Base-by-base conservation (phyloP, 768 basidiomycete genomes). In the Zangia roseola region DNA sequence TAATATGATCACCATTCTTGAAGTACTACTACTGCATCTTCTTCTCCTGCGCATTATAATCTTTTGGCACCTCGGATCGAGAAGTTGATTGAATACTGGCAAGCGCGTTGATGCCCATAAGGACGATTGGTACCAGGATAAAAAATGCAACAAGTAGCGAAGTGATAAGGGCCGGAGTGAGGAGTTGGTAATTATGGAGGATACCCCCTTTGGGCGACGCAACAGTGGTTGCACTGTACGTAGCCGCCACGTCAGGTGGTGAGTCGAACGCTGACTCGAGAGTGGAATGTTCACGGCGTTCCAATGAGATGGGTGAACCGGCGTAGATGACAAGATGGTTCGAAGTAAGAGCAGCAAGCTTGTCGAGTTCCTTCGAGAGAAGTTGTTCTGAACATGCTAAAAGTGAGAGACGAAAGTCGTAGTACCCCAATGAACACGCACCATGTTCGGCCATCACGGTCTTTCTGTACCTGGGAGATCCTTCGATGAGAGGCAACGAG, bases 51-150 rank as follows among this genome's bases (percentile, higher is more conserved):
- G 86, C 82, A 59, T 69, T 82, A 60, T 78, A 88, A 7, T 80
- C 79, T 67, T 83, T 88, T 16, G 84, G 81, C 9, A 75, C 69
- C 49, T 86, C 85, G 31, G 77, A 75, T 30, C 81, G 73, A 40
- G 85, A 58, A 1, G 88, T 82, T 39, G 79, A 83, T 63, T 90
- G 86, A 50, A 91, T 88, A 57, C 84, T 84, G 19, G 85, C 77
- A 34, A 91, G 74, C 0, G 88, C 81, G 19, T 68, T 74, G 44
- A 91, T 75, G 24, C 84, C 84, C 33, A 86, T 47, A 62, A 83
- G 70, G 10, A 88, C 62, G 40, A 86, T 66, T 1, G 91, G 88
- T 20, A 91, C 60, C 12, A 88, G 71, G 42, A 89, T 59, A 64
- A 89, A 86, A 59, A 91, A 72, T 0, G 71, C 69, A 38, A 91